Base-by-base conservation (phyloP, 148 eudicot genomes). In the Rhododendron vialii region DNA sequence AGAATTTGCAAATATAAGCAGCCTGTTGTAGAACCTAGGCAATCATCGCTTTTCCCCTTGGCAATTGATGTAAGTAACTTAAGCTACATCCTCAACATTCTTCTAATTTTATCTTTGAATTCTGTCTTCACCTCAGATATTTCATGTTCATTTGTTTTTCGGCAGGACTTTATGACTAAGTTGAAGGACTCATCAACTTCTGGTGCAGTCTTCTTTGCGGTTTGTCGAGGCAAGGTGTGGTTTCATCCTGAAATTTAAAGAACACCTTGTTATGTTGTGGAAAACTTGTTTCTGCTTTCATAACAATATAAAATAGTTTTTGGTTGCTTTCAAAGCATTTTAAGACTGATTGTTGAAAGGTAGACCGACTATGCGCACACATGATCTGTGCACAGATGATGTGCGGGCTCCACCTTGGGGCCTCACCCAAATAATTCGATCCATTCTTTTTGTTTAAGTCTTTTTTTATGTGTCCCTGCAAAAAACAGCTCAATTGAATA, bases 21-120 rank as follows among this genome's bases (percentile, higher is more conserved):
- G 75, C 98, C 99, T 87, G 99, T 97, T 81, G 92, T 97, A 86
- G 99, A 97, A 91, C 99, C 99, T 53, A 94, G 98, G 87, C 98
- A 97, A 89, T 93, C 99, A 88, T 92, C 99, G n/a, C 91, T 97
- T 76, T 97, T 97, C 86, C 88, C 92, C 80, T 84, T 89, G 76
- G 92, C 99, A 82, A 97, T 97, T 89, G 98, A 93, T 84, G 99
- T 97, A 90, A 80, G 89, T 77, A 83, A 59, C 83, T 69, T 28
- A 69, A 83, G 47, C 3, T 33, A 47, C 24, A 69, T 41, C 35
- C 11, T 84, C 41, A 28, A 47, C 65, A 73, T 77, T 73, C 69
- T 77, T 83, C 81, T 36, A 13, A 22, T 13, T 80, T 74, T n/a
- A 69, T 80, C 81, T 82, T 10, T 80, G 76, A 15, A 51, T 84